These are phyloP conservation scores for Collybia sp. DNA, from an alignment of 768 basidiomycete species.

Conservation along the genomic window DNA sequence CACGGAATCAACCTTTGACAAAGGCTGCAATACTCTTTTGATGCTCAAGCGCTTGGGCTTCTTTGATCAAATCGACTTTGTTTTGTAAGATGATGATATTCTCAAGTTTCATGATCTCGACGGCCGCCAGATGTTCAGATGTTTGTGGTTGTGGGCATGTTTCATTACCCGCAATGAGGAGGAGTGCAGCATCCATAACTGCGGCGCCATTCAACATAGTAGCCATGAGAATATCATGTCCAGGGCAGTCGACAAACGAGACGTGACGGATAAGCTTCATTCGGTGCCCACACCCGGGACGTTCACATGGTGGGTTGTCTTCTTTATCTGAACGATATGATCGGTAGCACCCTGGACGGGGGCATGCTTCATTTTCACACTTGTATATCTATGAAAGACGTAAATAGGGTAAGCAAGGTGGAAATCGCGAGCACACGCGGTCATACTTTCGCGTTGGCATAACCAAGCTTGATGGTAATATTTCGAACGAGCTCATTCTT, in stretches of 20 bases:
- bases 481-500: slow-evolving; percentile 99
- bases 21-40: slow-evolving; percentile 94
- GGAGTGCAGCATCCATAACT: slow-evolving; percentile 97
- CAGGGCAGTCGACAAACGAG: slow-evolving; percentile 97
- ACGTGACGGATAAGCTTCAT: slow-evolving; percentile 96
- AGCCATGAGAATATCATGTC: slow-evolving; percentile 99
- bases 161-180: slow-evolving; percentile 97
- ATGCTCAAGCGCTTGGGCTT: slow-evolving; percentile 90
- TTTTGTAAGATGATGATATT: slow-evolving; percentile 98
- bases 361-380: slow-evolving; percentile 91
- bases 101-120: slow-evolving; percentile 99
- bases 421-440: not conserved
- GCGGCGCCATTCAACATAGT: slow-evolving; percentile 99
- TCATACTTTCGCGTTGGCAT: slow-evolving; percentile 95
- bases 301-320: slow-evolving; percentile 88
- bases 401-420: slow-evolving; percentile 12
- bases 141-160: slow-evolving; percentile 99
- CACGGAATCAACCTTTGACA: slow-evolving; percentile 68
- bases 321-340: slow-evolving; percentile 95
- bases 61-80: slow-evolving; percentile 98
- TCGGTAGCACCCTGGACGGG: slow-evolving; percentile 89
- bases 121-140: slow-evolving; percentile 95
- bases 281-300: slow-evolving; percentile 82
- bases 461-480: slow-evolving; percentile 99
- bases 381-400: slow-evolving; percentile 88